Percentiles rank a stretch among this genome's conserved stretches.
phyloP scores from a whole-genome alignment of 768 basidiomycete species.

The Mycena galericulata region DNA sequence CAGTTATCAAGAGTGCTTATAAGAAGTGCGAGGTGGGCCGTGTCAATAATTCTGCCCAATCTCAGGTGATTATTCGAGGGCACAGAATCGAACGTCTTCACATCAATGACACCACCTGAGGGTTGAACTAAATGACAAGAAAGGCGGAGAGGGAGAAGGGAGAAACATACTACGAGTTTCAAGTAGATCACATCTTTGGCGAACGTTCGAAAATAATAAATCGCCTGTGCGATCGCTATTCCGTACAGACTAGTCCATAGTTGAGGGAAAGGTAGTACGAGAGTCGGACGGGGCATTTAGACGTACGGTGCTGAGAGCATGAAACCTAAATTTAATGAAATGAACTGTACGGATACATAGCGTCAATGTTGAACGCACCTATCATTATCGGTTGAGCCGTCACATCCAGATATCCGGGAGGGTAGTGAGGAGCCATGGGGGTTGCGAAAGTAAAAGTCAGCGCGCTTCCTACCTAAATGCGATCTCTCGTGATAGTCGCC shows the following conservation, averaged over 20 bases:
- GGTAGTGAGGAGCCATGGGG: neutral
- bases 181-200: neutral
- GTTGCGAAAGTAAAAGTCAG: no score
- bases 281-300: neutral
- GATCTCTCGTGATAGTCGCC: neutral
- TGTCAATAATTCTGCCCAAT: neutral
- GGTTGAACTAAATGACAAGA: no score
- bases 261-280: neutral
- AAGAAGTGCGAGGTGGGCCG: neutral
- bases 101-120: no score
- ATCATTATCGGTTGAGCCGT: neutral
- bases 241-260: constrained; percentile 1
- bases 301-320: neutral
- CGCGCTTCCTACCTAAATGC: neutral
- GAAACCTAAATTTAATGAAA: neutral
- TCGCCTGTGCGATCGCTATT: neutral
- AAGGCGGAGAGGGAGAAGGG: no score
- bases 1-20: neutral
- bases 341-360: no score
- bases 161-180: neutral
- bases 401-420: neutral
- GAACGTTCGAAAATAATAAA: constrained; percentile 2
- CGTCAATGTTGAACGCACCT: neutral
- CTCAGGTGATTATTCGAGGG: neutral
- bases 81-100: no score